Base-by-base conservation (phyloP, 225 moss, liverwort and hornwort species). In the Antitrichia curtipendula region DNA sequence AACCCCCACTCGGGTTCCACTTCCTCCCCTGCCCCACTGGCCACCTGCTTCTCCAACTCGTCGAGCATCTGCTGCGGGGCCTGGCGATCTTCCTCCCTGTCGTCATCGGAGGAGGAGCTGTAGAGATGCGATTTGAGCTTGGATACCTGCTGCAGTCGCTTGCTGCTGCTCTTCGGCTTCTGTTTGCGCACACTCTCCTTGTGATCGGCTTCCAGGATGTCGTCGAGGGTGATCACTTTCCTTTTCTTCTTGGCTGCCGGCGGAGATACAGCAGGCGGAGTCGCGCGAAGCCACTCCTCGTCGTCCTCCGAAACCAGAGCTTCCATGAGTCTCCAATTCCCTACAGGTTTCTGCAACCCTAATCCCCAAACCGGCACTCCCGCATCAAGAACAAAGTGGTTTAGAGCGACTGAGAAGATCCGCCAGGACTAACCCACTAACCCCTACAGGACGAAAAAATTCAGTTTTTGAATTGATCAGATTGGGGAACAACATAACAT, bases 1-100 rank as follows among this genome's bases (percentile, higher is more conserved):
- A 92, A 90, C 75, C 94, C 92, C 94, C 94, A 94, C 77, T 91
- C 91, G 20, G 83, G 85, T 28, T 90, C 92, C 84, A 92, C 84
- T 78, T 92, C 94, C 25, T 94, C 94, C 80, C 57, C 89, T 3
- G 82, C 85, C 12, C 72, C 92, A 27, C 16, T 81, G 12, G 78
- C 59, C 25, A 94, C 90, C 81, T 91, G 90, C 69, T 78, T 89
- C 92, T 92, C 92, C 86, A 92, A 62, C 23, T 87, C 89, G 74
- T 91, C 87, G 13, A 91, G 84, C 6, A 91, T 69, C 81, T 81
- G 66, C 64, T 80, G 75, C 45, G 89, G 91, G 49, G 47, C 81
- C 32, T 75, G 87, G 56, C 14, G 87, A 25, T 85, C 92, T 22
- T 89, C 89, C 16, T 52, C 91, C 5, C 50, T 85, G 41, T 76